Conservation (phyloP, 1,284 basidiomycete genomes). For the Rhodotorula sp. region DNA sequence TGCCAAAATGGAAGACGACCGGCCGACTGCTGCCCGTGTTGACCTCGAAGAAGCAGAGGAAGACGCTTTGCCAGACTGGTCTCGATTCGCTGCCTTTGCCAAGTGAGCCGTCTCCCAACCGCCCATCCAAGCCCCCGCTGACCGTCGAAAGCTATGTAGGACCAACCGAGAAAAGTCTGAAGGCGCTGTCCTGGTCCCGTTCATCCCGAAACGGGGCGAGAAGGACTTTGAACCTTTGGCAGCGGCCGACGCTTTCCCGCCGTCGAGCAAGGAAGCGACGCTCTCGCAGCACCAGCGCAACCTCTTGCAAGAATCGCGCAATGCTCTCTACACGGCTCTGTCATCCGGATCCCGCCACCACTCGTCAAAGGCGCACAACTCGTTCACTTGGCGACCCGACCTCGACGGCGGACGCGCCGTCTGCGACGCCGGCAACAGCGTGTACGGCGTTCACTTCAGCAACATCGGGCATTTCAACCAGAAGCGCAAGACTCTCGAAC, state of each 20-base stretch:
- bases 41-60: constrained; percentile 58
- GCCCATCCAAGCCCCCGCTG: background rate
- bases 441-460: constrained; percentile 69
- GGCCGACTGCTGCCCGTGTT: constrained; percentile 29
- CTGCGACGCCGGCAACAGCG: constrained; percentile 51
- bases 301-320: constrained; percentile 39
- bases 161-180: constrained; percentile 9
- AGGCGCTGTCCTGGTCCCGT: constrained; percentile 45
- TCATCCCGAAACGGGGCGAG: constrained; percentile 87
- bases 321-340: constrained; percentile 42
- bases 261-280: constrained; percentile 30
- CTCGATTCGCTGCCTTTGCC: constrained; percentile 54
- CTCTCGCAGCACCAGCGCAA: constrained; percentile 38
- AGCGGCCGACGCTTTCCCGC: constrained; percentile 16
- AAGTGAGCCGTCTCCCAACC: constrained; percentile 38
- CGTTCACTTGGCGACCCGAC: constrained; percentile 43
- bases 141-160: background rate
- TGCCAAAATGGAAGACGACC: constrained; percentile 37
- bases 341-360: constrained; percentile 41
- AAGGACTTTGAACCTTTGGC: constrained; percentile 87
- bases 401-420: constrained; percentile 25
- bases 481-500: constrained; percentile 64
- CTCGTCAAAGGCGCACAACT: constrained; percentile 39
- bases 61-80: constrained; percentile 62
- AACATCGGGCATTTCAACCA: constrained; percentile 64